Percentiles rank a stretch among this genome's conserved stretches.
Conservation (phyloP, 768 basidiomycete genomes). For the Rubroboletus pulcherrimus region DNA sequence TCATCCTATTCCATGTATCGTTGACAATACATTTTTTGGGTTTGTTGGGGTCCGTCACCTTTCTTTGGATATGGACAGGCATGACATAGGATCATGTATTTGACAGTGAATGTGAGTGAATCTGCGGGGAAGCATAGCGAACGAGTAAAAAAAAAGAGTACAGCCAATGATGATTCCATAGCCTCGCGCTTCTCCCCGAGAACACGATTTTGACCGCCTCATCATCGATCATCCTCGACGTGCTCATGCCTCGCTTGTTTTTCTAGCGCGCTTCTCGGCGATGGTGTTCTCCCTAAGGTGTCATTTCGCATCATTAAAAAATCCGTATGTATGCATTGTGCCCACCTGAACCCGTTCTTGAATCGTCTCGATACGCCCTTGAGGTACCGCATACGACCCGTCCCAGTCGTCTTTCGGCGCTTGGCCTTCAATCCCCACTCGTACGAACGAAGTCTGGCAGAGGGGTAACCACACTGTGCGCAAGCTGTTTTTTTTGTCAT, state of each 20-base stretch:
- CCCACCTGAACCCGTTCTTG: conserved; percentile 96
- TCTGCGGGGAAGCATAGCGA: conserved; percentile 4
- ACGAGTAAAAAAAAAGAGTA: conserved; percentile 14
- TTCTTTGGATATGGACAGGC: not conserved
- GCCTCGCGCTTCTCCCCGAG: not conserved
- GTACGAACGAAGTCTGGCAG: conserved; percentile 92
- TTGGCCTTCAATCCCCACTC: conserved; percentile 99
- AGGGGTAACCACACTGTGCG: conserved; percentile 93
- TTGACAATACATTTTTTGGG: not conserved
- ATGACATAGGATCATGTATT: conserved; percentile 21
- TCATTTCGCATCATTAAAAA: not conserved
- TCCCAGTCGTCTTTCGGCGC: conserved; percentile 99
- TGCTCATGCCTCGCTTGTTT: conserved; percentile 46
- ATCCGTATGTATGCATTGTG: too few species aligned
- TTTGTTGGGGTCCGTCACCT: not conserved
- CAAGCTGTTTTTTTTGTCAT: conserved; percentile 56
- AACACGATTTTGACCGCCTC: not conserved
- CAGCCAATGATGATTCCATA: not conserved
- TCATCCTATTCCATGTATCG: conserved; percentile 17
- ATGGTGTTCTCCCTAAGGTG: conserved; percentile 77
- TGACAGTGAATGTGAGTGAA: not conserved
- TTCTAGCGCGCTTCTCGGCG: conserved; percentile 79
- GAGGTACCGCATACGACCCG: conserved; percentile 92
- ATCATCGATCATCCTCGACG: not conserved
- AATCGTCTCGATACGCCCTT: conserved; percentile 91